Evolutionary conservation across 2,329 filamentous ascomycete genomes (phyloP), one percentile per base, ranked within the genome.

Genomic region (Zarea fungicola): DNA sequence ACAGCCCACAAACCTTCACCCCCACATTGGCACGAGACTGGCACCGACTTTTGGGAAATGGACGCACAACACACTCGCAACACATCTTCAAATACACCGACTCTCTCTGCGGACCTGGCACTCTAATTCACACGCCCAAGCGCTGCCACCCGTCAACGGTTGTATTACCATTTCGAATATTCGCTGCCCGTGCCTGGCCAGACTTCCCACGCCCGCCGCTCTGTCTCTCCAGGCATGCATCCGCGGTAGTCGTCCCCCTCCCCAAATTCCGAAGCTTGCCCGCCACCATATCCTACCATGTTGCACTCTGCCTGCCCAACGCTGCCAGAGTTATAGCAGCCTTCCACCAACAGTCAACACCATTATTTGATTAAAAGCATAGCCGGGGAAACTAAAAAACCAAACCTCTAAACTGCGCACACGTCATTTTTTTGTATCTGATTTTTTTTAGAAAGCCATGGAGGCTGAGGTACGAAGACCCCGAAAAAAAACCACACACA

Each of bases 261-360:
- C 54, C 60, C 57, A 61, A 36, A 39, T 32, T 47, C 42, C 36
- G 34, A 39, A 46, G 32, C 43, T 35, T 43, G 46, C 22, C 32
- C 25, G 21, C 43, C 32, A 28, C 31, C 25, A 37, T 37, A 26
- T 52, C n/a, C 51, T 55, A 71, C 60, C 64, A 72, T 72, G 69
- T 64, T 70, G 67, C 55, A 70, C 71, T 66, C 60, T 66, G 60
- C 56, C 53, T 60, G 54, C 62, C 61, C 62, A 60, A 63, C 60
- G 69, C 69, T 71, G 69, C 68, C 65, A 54, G 63, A 62, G 57
- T 66, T 65, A 67, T 71, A 72, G 69, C 69, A 70, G 68, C 68
- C 58, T 62, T 58, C 19, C 31, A 9, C 28, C 10, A 37, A 48
- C 26, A 42, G 40, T 39, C 25, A 14, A 18, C 25, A 19, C 21